Evolutionary conservation across 78 protist genomes (phyloP).

Genomic region (Mastigamoeba balamuthi): DNA sequence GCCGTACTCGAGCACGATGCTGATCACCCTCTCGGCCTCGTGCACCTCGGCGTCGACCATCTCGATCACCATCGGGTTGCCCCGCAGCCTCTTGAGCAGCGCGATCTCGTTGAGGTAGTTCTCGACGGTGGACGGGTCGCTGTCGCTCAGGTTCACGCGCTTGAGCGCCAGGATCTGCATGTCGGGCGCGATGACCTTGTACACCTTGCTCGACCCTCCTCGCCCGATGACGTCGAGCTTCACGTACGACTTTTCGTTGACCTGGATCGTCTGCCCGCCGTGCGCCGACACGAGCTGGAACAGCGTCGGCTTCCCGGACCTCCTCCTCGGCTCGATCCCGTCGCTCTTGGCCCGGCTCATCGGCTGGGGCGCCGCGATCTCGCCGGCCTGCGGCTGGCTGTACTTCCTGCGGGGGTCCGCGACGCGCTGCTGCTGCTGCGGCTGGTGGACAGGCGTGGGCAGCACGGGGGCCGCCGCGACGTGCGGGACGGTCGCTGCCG

Average conservation of each 20-base stretch:
- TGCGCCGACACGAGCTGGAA: not conserved
- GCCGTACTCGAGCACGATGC: slow-evolving; percentile 81
- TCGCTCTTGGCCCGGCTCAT: not conserved
- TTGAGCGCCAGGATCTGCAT: slow-evolving; percentile 37
- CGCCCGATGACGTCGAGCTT: slow-evolving; percentile 55
- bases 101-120: slow-evolving; percentile 67
- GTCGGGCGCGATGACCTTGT: not conserved
- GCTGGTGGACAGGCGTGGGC: not conserved
- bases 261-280: slow-evolving; percentile 25
- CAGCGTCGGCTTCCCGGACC: not conserved
- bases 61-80: slow-evolving; percentile 26
- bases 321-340: too few relatives aligned
- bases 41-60: slow-evolving; percentile 56
- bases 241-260: slow-evolving; percentile 21
- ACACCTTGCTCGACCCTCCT: slow-evolving; percentile 64
- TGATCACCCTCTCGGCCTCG: not conserved
- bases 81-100: slow-evolving; percentile 43
- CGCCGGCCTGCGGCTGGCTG: not conserved
- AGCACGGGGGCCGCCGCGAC: too few relatives aligned
- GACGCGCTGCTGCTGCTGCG: not conserved
- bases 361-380: not conserved
- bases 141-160: slow-evolving; percentile 11
- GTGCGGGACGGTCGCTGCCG: too few relatives aligned
- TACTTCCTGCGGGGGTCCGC: not conserved
- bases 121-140: slow-evolving; percentile 14